Percentiles rank a stretch among this genome's conserved stretches.
These are phyloP conservation scores for Citrus reticulata DNA, from an alignment of 345 rosid genomes.

Conservation along the genomic window DNA sequence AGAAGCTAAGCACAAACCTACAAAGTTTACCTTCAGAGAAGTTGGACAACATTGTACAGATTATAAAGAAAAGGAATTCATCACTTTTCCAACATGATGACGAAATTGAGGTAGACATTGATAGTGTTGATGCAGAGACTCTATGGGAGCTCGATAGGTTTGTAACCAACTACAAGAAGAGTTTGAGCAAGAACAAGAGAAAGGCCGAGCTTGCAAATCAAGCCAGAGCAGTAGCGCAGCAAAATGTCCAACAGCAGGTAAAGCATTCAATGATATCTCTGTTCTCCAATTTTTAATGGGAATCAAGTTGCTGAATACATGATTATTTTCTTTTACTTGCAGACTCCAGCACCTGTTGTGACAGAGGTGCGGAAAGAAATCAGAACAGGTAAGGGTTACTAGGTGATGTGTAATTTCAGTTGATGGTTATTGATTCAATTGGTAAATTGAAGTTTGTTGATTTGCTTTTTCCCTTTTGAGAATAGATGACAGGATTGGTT, in stretches of 20 bases:
- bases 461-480: constrained; percentile 1
- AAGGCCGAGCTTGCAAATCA: constrained; percentile 87
- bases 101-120: constrained; percentile 97
- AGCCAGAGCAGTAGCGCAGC: constrained; percentile 71
- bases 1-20: constrained; percentile 88
- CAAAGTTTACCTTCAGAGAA: constrained; percentile 90
- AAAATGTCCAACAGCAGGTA: constrained; percentile 62
- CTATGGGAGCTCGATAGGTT: constrained; percentile 99
- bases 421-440: constrained; percentile 8
- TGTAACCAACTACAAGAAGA: constrained; percentile 91
- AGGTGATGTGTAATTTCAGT: not conserved
- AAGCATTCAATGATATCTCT: not conserved
- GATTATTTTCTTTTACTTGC: constrained; percentile 18
- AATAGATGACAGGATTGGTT: constrained; percentile 55
- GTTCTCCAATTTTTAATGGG: not conserved
- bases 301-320: not conserved
- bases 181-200: constrained; percentile 94
- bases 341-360: constrained; percentile 46
- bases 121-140: constrained; percentile 94
- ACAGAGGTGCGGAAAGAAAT: constrained; percentile 51
- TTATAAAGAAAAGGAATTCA: constrained; percentile 88
- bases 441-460: constrained; percentile 1
- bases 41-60: constrained; percentile 90
- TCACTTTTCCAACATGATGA: constrained; percentile 75
- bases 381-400: constrained; percentile 46